A percentile compares a stretch with the other conserved stretches of the same genome.
Conservation (phyloP, 371 early-diverging fungal species). For the Coemansia sp. region DNA sequence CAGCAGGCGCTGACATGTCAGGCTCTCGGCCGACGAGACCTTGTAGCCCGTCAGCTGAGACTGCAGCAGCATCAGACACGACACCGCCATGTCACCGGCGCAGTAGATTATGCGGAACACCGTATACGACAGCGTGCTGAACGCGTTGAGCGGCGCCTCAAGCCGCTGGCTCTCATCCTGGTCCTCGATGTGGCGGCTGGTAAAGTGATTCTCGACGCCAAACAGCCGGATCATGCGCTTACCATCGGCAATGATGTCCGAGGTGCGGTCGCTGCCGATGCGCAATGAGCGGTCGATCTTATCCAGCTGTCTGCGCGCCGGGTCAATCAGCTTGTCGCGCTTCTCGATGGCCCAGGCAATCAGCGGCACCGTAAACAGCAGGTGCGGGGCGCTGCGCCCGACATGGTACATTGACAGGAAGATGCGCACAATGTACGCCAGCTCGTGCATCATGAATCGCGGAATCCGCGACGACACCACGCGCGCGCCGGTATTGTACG, state of each 20-base stretch:
- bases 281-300: neutral
- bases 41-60: neutral
- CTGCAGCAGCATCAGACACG: neutral
- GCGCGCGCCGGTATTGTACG: neutral
- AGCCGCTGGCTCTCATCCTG: neutral
- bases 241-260: conserved; percentile 1
- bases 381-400: conserved; percentile 8
- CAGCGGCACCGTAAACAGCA: conserved; percentile 13
- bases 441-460: neutral
- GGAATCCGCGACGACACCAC: conserved; percentile 6
- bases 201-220: conserved; percentile 4
- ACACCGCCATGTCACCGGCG: neutral
- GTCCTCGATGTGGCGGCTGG: neutral
- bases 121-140: neutral
- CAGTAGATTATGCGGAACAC: neutral
- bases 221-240: conserved; percentile 17
- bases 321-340: neutral
- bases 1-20: conserved; percentile 1
- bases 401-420: conserved; percentile 14
- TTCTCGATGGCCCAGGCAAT: neutral
- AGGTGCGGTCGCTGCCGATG: neutral
- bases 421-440: neutral
- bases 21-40: neutral
- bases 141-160: neutral
- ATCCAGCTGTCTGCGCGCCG: neutral